These are phyloP conservation scores for Lathyrus sativus DNA, from an alignment of 306 rosid species.

Conservation along the genomic window DNA sequence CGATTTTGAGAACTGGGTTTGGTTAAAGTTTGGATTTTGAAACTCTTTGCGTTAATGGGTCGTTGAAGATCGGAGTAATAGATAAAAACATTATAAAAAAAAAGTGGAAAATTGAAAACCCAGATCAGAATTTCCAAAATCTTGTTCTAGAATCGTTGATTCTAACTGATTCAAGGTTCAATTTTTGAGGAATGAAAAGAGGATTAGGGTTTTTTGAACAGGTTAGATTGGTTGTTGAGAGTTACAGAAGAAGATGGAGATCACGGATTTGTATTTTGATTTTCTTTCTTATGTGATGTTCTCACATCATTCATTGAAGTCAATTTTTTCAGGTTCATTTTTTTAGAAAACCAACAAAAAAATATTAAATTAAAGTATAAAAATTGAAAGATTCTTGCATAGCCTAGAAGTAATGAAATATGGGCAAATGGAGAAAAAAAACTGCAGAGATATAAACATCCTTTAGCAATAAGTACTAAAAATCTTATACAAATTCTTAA, in stretches of 20 bases:
- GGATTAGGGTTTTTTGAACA: conserved; percentile 50
- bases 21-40: conserved; percentile 34
- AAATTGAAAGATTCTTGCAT: not conserved
- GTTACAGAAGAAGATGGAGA: conserved; percentile 40
- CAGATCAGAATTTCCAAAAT: conserved; percentile 40
- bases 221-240: conserved; percentile 43
- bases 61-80: conserved; percentile 44
- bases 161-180: conserved; percentile 6
- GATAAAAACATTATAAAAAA: not conserved
- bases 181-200: conserved; percentile 15
- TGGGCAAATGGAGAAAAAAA: too few species aligned
- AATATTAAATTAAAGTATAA: not conserved
- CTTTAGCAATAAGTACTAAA: too few species aligned
- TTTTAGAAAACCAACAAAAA: conserved; percentile 3
- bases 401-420: too few species aligned
- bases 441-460: too few species aligned
- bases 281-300: not conserved
- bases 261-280: conserved; percentile 37
- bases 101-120: conserved; percentile 11
- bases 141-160: conserved; percentile 11
- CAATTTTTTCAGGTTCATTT: conserved; percentile 30
- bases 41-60: conserved; percentile 40
- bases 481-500: too few species aligned
- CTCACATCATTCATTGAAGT: conserved; percentile 27
- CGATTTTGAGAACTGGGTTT: conserved; percentile 39